Evolutionary conservation across 192 early-diverging fungal species (phyloP).

Genomic region (Allomyces macrogynus): DNA sequence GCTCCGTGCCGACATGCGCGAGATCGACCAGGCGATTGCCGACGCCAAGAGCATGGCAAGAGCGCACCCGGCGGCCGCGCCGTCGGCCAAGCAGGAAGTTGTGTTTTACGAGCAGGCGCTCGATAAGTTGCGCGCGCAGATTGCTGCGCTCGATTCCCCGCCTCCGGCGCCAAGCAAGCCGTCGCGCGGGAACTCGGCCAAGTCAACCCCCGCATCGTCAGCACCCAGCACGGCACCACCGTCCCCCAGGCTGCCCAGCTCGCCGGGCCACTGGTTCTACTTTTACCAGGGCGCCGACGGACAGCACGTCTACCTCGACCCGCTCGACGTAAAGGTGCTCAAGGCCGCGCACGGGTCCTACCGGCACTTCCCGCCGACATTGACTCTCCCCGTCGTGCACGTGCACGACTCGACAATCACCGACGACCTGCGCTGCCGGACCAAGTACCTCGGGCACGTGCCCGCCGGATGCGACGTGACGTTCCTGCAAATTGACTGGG

Average conservation of each 20-base stretch:
- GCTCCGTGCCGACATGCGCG: constrained; percentile 34
- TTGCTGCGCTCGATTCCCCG: too few species aligned
- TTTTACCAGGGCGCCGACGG: constrained; percentile 87
- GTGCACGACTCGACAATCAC: constrained; percentile 67
- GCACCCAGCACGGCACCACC: not conserved
- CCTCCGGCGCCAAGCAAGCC: too few species aligned
- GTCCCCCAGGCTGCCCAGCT: not conserved
- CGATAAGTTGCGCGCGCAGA: too few species aligned
- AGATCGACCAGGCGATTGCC: constrained; percentile 19
- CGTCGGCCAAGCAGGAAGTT: too few species aligned
- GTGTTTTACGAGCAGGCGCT: too few species aligned
- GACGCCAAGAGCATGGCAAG: constrained; percentile 19
- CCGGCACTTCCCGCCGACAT: constrained; percentile 38
- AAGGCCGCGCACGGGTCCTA: constrained; percentile 53
- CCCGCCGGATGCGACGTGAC: constrained; percentile 74
- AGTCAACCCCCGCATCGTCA: not conserved
- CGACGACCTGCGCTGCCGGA: constrained; percentile 70
- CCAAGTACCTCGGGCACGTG: constrained; percentile 65
- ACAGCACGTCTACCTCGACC: constrained; percentile 81
- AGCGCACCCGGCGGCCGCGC: too few species aligned
- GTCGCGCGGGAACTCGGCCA: too few species aligned
- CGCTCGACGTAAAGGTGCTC: constrained; percentile 70
- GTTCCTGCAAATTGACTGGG: constrained; percentile 58
- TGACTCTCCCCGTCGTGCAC: constrained; percentile 34
- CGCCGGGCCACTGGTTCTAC: constrained; percentile 19